Percentiles rank a stretch among this genome's conserved stretches.
These are phyloP conservation scores for Komagataella populi DNA, from an alignment of 805 yeast genomes.

Conservation along the genomic window DNA sequence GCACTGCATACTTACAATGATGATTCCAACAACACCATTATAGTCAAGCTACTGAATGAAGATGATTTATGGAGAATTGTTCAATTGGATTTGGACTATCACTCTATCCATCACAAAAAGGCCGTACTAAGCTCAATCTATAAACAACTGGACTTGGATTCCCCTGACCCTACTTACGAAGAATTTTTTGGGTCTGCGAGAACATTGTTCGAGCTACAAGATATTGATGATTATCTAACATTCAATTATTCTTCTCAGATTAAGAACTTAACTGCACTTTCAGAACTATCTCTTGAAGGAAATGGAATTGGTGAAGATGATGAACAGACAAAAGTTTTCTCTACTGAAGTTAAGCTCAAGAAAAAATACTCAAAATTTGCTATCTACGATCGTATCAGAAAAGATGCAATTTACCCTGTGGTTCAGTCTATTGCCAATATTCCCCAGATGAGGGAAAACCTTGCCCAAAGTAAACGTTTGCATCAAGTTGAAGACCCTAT, in stretches of 20 bases:
- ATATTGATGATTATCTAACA: conserved; percentile 68
- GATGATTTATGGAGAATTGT: conserved; percentile 91
- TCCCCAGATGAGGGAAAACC: conserved; percentile 71
- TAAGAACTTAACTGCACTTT: conserved; percentile 20
- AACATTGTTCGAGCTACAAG: conserved; percentile 72
- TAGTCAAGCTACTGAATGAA: conserved; percentile 44
- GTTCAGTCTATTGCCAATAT: conserved; percentile 68
- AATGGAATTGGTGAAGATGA: background rate
- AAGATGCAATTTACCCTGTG: conserved; percentile 49
- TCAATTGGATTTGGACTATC: conserved; percentile 78
- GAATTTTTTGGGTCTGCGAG: conserved; percentile 43
- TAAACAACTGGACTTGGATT: conserved; percentile 38
- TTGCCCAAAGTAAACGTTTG: conserved; percentile 50
- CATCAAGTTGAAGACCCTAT: conserved; percentile 61
- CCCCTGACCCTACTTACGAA: conserved; percentile 42
- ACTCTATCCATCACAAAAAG: conserved; percentile 67
- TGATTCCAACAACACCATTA: conserved; percentile 26
- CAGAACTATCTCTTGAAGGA: conserved; percentile 8
- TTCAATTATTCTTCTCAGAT: conserved; percentile 55
- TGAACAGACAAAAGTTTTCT: conserved; percentile 5
- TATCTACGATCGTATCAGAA: conserved; percentile 52
- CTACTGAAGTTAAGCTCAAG: conserved; percentile 8
- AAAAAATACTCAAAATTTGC: conserved; percentile 50
- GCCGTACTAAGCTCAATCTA: conserved; percentile 30
- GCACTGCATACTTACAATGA: conserved; percentile 42